phyloP scores from a whole-genome alignment of 345 rosid species.

The Salix suchowensis region DNA sequence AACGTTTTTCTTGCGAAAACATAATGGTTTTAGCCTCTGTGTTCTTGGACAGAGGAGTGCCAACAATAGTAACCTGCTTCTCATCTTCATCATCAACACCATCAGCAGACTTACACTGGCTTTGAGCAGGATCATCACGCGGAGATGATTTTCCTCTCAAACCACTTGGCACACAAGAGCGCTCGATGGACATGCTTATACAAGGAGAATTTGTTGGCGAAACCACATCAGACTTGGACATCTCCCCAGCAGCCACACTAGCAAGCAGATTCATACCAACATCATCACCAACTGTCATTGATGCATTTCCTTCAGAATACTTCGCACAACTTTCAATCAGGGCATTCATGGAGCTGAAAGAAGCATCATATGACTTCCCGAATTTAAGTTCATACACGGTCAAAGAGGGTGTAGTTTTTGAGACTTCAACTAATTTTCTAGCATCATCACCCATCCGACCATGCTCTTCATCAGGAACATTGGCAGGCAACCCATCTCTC shows the following conservation, averaged over 20 bases:
- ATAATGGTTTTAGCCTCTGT: slow-evolving; percentile 21
- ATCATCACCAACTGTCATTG: slow-evolving; percentile 61
- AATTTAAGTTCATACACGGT: slow-evolving; percentile 43
- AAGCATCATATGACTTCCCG: slow-evolving; percentile 47
- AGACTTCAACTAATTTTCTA: slow-evolving; percentile 35
- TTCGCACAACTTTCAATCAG: slow-evolving; percentile 83
- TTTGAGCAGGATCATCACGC: slow-evolving; percentile 24
- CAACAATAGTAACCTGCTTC: slow-evolving; percentile 24
- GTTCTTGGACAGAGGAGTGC: slow-evolving; percentile 20
- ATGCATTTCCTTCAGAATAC: slow-evolving; percentile 52
- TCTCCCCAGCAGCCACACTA: slow-evolving; percentile 89
- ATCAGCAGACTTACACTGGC: slow-evolving; percentile 25
- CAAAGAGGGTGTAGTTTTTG: slow-evolving; percentile 38
- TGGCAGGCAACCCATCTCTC: slow-evolving; percentile 45
- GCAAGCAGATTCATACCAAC: slow-evolving; percentile 96
- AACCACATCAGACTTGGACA: slow-evolving; percentile 50
- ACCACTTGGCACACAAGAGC: slow-evolving; percentile 36
- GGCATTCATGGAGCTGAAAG: slow-evolving; percentile 74
- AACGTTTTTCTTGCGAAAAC: slow-evolving; percentile 18
- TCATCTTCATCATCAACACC: slow-evolving; percentile 29
- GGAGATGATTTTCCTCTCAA: slow-evolving; percentile 25
- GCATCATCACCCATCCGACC: slow-evolving; percentile 36
- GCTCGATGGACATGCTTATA: slow-evolving; percentile 33
- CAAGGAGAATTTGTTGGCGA: slow-evolving; percentile 53
- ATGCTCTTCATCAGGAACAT: slow-evolving; percentile 40